Base-by-base conservation (phyloP, 495 filamentous ascomycete species). In the Talaromyces ruber region DNA sequence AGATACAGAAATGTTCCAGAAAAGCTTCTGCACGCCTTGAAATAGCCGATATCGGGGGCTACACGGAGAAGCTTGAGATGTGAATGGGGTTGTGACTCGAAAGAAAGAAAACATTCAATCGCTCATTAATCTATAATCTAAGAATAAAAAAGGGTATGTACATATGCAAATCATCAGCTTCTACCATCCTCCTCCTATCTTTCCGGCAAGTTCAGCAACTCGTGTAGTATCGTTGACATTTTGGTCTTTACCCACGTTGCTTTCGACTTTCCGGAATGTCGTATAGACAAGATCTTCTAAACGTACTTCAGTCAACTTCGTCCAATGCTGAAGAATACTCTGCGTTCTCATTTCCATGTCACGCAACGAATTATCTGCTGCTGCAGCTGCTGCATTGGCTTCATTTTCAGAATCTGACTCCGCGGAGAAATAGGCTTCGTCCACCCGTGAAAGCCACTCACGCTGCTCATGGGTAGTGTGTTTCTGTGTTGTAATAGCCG, bases 161-260 rank as follows among this genome's bases (percentile, higher is more conserved):
- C 24, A 29, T 25, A 59, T 59, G 57, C 57, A 28, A n/a, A 43
- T 59, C 25, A 16, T 22, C n/a, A 52, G 2, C 8, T 30, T 62
- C 70, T 82, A 98, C 94, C 94, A 98, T 9, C 94, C 94, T 52
- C 94, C 93, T 58, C 93, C 94, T 50, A 93, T 90, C 77, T 92
- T 96, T 56, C 91, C 88, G 24, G 94, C 95, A 67, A 98, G 78
- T 68, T 95, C 92, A 53, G 91, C 87, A 18, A 94, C 92, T 59
- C 88, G 84, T 62, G 92, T 86, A n/a, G 90, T 89, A 70, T 89
- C 88, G 43, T 71, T 70, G 9, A 67, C 64, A 65, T 68, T 67
- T 66, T 85, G 79, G 51, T 84, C 79, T 72, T 94, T 95, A 47
- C 93, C 93, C 11, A 98, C 90, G 74, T 97, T 92, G 72, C 96